Base-by-base conservation (phyloP, 805 yeast species). In the Cyberlindnera sargentensis region DNA sequence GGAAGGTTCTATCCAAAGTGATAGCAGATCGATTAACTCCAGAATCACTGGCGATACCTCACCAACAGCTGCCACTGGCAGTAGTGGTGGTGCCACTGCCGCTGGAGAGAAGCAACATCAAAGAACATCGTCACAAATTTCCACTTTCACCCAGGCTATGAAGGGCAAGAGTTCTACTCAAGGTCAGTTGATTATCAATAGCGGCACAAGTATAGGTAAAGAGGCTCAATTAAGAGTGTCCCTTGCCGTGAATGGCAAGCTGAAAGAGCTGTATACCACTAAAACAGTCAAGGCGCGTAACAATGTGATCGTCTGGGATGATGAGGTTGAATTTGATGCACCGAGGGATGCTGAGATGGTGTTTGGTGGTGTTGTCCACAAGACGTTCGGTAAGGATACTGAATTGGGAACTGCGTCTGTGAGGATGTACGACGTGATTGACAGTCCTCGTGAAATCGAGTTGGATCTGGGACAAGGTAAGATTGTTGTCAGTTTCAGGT, bases 361-460 rank as follows among this genome's bases (percentile, higher is more conserved):
- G 3, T 76, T 91, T 55, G 70, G 71, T 34, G 76, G 86, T 27
- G 69, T 77, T 35, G 78, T 80, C 31, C 84, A 77, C 56, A 93
- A 85, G 59, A 73, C 78, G 3, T 73, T 90, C 52, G 89, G 95
- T 33, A 80, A 82, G 56, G 82, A 77, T 51, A 66, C 68, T 27
- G 84, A 77, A 44, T 43, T 88, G 34, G 95, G 84, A 9, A 70
- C 70, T 38, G 79, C 78, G 7, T 68, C 75, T 33, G 53, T 87
- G 29, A 62, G 65, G 9, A 64, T 85, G 48, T 56, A 64, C 34
- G 81, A 81, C 15, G 71, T 65, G n/a, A 52, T 67, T 37, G 77
- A 76, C 49, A 67, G 62, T 30, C 60, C 64, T 23, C 73, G 73
- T 23, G 72, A 72, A 36, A 45, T 76, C 26, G 52, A 58, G 0